phyloP scores from a whole-genome alignment of 2,329 filamentous ascomycete species.

The Anthostomella pinea region DNA sequence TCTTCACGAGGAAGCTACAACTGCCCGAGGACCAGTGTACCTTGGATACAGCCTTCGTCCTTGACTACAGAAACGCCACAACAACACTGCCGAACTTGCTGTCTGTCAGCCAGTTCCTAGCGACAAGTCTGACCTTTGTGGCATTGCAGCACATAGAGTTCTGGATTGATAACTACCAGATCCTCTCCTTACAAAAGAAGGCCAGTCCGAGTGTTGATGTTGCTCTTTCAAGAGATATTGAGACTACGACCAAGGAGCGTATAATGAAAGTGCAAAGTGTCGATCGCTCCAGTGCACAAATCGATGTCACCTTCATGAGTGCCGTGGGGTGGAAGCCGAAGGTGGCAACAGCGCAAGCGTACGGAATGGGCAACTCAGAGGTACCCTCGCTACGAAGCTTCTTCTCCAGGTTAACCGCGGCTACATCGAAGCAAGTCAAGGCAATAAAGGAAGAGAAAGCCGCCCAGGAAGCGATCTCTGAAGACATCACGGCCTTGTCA shows the following conservation, averaged over 20 bases:
- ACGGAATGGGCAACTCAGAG: conserved; percentile 47
- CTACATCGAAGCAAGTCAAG: conserved; percentile 50
- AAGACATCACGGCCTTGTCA: conserved; percentile 69
- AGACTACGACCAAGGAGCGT: conserved; percentile 78
- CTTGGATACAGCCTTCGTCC: conserved; percentile 81
- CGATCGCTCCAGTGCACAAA: conserved; percentile 82
- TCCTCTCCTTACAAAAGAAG: conserved; percentile 80
- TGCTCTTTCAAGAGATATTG: conserved; percentile 72
- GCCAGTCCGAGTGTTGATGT: conserved; percentile 73
- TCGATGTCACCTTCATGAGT: conserved; percentile 87
- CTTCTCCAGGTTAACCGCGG: conserved; percentile 72
- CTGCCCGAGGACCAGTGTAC: conserved; percentile 65
- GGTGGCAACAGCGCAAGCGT: conserved; percentile 42
- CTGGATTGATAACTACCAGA: conserved; percentile 82
- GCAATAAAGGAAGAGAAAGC: conserved; percentile 61
- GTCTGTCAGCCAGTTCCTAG: conserved; percentile 85
- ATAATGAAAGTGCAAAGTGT: conserved; percentile 84
- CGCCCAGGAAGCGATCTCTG: conserved; percentile 59
- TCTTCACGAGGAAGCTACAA: conserved; percentile 85
- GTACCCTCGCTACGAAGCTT: conserved; percentile 70
- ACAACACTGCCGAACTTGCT: conserved; percentile 84
- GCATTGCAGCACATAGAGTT: conserved; percentile 84
- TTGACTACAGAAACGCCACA: conserved; percentile 88
- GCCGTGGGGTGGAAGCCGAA: conserved; percentile 79
- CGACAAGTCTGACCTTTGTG: conserved; percentile 94